phyloP scores from a whole-genome alignment of 129 eudicot genomes.

The Centaurea solstitialis region DNA sequence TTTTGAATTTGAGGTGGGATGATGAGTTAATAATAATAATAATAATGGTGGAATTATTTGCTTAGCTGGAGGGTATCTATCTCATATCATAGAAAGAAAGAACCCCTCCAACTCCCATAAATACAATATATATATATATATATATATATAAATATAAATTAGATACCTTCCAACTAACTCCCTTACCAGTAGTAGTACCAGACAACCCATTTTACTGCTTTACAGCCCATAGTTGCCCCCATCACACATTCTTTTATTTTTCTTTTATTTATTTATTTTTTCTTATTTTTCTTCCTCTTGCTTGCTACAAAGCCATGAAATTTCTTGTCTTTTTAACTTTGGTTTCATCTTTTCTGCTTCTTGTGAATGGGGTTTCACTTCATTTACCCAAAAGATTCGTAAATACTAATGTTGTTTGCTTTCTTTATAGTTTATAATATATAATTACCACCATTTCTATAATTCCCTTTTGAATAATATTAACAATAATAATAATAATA shows the following conservation, averaged over 20 bases:
- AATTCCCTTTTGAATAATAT: too few relatives aligned
- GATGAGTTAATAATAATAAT: not conserved
- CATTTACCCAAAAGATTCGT: not conserved
- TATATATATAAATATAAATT: too few relatives aligned
- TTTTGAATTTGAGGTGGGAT: too few relatives aligned
- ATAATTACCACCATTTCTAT: too few relatives aligned
- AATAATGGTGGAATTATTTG: conserved; percentile 14
- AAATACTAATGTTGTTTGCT: not conserved
- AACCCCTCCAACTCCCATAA: not conserved
- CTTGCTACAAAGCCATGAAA: not conserved
- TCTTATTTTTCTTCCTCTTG: not conserved
- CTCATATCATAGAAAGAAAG: not conserved
- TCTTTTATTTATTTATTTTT: conserved; percentile 2
- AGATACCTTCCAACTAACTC: conserved; percentile 32
- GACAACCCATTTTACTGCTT: conserved; percentile 56
- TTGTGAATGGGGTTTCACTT: conserved; percentile 4
- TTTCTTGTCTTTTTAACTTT: not conserved
- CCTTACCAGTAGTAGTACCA: conserved; percentile 41
- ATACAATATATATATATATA: not conserved
- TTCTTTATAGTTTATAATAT: too few relatives aligned
- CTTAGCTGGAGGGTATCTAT: conserved; percentile 17
- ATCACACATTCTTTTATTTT: not conserved
- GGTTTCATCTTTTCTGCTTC: not conserved
- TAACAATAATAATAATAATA: too few relatives aligned
- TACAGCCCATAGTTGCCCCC: conserved; percentile 47